Percentiles rank a stretch among this genome's conserved stretches.
Evolutionary conservation across 2,329 filamentous ascomycete species (phyloP).

Genomic region (Nectriaceae sp.): DNA sequence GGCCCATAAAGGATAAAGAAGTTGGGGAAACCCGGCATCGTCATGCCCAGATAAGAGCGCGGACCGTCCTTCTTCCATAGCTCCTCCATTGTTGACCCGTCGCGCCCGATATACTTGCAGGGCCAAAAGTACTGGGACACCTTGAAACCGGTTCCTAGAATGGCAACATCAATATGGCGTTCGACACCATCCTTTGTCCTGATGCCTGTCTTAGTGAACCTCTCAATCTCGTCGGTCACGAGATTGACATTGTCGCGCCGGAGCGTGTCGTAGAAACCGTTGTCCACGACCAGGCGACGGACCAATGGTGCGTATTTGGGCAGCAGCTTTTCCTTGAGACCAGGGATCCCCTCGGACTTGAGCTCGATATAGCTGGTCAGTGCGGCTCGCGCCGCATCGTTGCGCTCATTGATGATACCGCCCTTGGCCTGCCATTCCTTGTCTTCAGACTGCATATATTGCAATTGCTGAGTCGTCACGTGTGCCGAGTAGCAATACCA

Average conservation of each 20-base stretch:
- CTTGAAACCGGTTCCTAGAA: conserved; percentile 11
- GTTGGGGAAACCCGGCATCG: too few species aligned
- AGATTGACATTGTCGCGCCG: conserved; percentile 5
- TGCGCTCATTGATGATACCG: conserved; percentile 7
- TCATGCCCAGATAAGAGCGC: too few species aligned
- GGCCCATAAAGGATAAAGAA: too few species aligned
- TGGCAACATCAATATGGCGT: conserved; percentile 1
- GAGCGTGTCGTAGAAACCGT: conserved; percentile 10
- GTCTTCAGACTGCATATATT: conserved; percentile 6
- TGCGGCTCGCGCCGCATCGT: conserved; percentile 4
- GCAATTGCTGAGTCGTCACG: conserved; percentile 9
- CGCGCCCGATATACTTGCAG: conserved; percentile 5
- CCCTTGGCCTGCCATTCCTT: conserved; percentile 9
- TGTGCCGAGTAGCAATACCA: conserved; percentile 12
- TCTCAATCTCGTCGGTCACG: conserved; percentile 3
- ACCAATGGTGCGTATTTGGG: conserved; percentile 6
- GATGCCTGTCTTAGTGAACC: conserved; percentile 5
- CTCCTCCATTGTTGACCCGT: conserved; percentile 2
- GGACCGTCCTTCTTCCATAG: conserved; percentile 10
- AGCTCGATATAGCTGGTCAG: conserved; percentile 8
- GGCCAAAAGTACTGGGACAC: conserved; percentile 11
- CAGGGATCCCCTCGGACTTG: conserved; percentile 7
- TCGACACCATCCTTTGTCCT: conserved; percentile 1
- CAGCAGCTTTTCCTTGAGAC: conserved; percentile 5
- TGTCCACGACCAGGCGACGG: conserved; percentile 10